Conservation (phyloP, 257 asterid species). For the Orobanche coerulescens region DNA sequence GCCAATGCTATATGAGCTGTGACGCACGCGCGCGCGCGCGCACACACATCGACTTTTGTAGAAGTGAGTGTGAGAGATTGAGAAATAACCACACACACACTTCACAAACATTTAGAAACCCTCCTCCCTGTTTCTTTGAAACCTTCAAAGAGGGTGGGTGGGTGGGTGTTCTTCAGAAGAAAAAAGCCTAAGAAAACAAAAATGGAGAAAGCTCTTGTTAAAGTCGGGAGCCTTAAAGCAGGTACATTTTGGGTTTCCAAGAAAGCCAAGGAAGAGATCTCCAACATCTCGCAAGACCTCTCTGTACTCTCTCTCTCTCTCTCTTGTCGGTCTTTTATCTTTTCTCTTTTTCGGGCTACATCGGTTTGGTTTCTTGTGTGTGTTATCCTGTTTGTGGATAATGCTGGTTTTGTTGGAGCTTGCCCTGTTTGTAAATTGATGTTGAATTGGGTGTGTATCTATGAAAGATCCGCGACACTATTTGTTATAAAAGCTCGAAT, state of each 20-base stretch:
- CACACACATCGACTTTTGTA: too few relatives aligned
- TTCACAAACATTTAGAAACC: not conserved
- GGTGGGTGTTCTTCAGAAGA: not conserved
- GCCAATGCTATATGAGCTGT: slow-evolving; percentile 40
- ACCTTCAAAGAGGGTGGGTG: not conserved
- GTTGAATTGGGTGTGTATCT: slow-evolving; percentile 15
- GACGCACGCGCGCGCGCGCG: slow-evolving; percentile 19
- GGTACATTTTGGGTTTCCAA: slow-evolving; percentile 86
- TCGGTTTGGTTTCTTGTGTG: not conserved
- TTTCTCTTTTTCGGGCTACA: not conserved
- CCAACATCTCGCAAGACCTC: slow-evolving; percentile 79
- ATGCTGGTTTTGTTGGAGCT: slow-evolving; percentile 9
- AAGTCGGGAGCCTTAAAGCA: slow-evolving; percentile 78
- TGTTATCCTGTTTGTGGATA: not conserved
- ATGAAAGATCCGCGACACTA: slow-evolving; percentile 18
- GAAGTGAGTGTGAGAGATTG: slow-evolving; percentile 8
- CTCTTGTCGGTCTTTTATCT: not conserved
- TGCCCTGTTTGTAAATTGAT: slow-evolving; percentile 13
- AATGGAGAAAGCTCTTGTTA: slow-evolving; percentile 86
- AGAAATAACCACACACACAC: not conserved
- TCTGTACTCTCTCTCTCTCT: slow-evolving; percentile 34
- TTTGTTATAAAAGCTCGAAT: slow-evolving; percentile 10
- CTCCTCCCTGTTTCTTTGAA: slow-evolving; percentile 6
- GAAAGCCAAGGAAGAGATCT: slow-evolving; percentile 92
- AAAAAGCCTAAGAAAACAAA: slow-evolving; percentile 11